A percentile compares a stretch with the other conserved stretches of the same genome.
Conservation (phyloP, 768 basidiomycete genomes). For the Russula sp. region DNA sequence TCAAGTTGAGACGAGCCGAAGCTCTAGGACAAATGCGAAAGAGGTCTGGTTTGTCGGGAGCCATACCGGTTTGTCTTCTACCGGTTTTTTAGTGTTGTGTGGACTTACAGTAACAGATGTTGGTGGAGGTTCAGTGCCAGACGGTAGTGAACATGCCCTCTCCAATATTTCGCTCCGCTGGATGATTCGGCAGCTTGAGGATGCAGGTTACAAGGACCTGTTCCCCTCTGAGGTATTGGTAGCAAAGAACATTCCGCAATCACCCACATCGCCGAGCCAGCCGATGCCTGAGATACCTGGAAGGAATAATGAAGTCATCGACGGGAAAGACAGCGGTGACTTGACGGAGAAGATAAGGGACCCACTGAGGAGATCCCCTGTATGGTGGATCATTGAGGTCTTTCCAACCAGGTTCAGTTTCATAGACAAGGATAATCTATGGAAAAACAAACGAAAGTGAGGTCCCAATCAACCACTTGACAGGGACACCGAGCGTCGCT, state of each 20-base stretch:
- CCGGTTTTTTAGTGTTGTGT: neutral
- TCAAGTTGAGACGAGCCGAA: too few species aligned
- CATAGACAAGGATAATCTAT: neutral
- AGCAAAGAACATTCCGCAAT: constrained; percentile 1
- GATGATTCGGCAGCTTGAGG: constrained; percentile 21
- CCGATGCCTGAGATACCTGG: neutral
- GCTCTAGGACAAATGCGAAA: too few species aligned
- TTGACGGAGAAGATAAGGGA: constrained; percentile 53
- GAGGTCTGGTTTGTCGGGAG: constrained; percentile 22
- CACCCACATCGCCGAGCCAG: neutral
- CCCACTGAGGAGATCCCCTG: constrained; percentile 35
- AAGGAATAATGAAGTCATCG: too few species aligned
- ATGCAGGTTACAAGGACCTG: neutral
- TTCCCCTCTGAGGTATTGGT: constrained; percentile 1
- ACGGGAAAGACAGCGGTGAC: constrained; percentile 20
- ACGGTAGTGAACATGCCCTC: constrained; percentile 4
- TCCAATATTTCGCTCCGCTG: constrained; percentile 20
- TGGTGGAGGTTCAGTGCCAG: constrained; percentile 15
- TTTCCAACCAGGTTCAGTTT: neutral
- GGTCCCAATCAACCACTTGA: neutral
- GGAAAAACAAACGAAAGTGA: neutral
- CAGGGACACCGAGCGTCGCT: neutral
- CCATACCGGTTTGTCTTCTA: constrained; percentile 15
- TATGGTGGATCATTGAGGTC: constrained; percentile 66
- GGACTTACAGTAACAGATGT: constrained; percentile 8